Conservation (phyloP, 164 flowering plant species). For the Vitis amurensis region DNA sequence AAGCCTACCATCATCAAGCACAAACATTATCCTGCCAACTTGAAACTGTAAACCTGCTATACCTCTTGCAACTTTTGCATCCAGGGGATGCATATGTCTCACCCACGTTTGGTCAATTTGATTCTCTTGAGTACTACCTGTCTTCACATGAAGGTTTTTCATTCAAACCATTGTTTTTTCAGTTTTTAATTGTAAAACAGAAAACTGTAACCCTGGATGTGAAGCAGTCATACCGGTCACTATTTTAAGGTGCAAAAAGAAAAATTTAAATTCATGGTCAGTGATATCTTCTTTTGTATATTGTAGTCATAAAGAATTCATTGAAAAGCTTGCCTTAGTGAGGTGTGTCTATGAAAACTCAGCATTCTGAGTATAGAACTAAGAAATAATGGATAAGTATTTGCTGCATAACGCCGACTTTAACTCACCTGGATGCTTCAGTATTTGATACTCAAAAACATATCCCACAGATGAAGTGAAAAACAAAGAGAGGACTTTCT, state of each 20-base stretch:
- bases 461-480: slow-evolving; percentile 66
- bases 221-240: too few relatives aligned
- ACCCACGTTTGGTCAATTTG: slow-evolving; percentile 52
- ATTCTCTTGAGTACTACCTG: slow-evolving; percentile 48
- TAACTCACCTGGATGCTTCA: slow-evolving; percentile 52
- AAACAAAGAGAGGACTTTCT: slow-evolving; percentile 46
- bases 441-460: slow-evolving; percentile 54
- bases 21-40: slow-evolving; percentile 59
- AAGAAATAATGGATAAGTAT: too few relatives aligned
- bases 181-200: neutral
- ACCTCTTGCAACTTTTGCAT: slow-evolving; percentile 70
- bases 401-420: too few relatives aligned
- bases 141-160: slow-evolving; percentile 19
- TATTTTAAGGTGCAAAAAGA: too few relatives aligned
- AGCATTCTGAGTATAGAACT: too few relatives aligned
- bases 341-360: too few relatives aligned
- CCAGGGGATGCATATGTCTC: slow-evolving; percentile 62
- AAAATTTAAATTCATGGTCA: too few relatives aligned
- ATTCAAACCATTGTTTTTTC: neutral
- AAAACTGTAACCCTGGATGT: too few relatives aligned
- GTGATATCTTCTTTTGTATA: too few relatives aligned
- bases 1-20: slow-evolving; percentile 84
- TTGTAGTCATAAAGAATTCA: too few relatives aligned
- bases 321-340: too few relatives aligned
- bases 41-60: slow-evolving; percentile 64